Conservation (phyloP, 2,329 filamentous ascomycete species). For the Dothiorella sarmentorum region DNA sequence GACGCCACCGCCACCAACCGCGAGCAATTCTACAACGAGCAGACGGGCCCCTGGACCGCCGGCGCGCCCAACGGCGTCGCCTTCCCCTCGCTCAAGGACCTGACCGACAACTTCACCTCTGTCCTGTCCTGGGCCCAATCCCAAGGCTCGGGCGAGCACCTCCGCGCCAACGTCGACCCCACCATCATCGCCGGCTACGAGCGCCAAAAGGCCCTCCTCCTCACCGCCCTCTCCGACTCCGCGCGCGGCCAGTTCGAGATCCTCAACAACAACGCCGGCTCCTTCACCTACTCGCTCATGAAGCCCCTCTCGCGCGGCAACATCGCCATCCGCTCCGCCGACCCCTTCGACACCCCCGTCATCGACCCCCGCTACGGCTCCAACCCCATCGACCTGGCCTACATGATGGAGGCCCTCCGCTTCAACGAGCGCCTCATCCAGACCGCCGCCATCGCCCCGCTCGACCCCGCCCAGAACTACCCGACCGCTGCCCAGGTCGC, state of each 20-base stretch:
- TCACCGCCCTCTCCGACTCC: neutral
- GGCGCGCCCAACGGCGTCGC: slow-evolving; percentile 17
- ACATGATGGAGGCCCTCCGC: slow-evolving; percentile 25
- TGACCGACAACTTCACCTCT: slow-evolving; percentile 7
- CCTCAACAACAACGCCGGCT: slow-evolving; percentile 16
- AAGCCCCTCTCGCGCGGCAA: slow-evolving; percentile 29
- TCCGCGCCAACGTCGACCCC: neutral
- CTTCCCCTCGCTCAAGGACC: slow-evolving; percentile 17
- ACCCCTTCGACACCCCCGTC: slow-evolving; percentile 26
- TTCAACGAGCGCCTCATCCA: slow-evolving; percentile 23
- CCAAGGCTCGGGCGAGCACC: neutral
- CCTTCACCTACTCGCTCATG: slow-evolving; percentile 14
- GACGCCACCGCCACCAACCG: neutral
- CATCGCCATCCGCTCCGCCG: slow-evolving; percentile 24
- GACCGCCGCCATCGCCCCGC: slow-evolving; percentile 22
- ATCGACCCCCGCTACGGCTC: slow-evolving; percentile 27
- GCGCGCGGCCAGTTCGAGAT: slow-evolving; percentile 14
- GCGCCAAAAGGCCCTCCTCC: slow-evolving; percentile 7
- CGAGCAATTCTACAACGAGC: neutral
- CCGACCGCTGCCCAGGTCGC: slow-evolving; percentile 27
- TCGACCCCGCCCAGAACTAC: slow-evolving; percentile 25
- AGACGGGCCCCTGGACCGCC: slow-evolving; percentile 15
- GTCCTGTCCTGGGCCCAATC: neutral
- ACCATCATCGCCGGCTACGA: slow-evolving; percentile 18
- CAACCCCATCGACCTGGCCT: slow-evolving; percentile 25